Evolutionary conservation across 2,329 filamentous ascomycete species (phyloP).

Genomic region (Chalaropsis ovoidea): DNA sequence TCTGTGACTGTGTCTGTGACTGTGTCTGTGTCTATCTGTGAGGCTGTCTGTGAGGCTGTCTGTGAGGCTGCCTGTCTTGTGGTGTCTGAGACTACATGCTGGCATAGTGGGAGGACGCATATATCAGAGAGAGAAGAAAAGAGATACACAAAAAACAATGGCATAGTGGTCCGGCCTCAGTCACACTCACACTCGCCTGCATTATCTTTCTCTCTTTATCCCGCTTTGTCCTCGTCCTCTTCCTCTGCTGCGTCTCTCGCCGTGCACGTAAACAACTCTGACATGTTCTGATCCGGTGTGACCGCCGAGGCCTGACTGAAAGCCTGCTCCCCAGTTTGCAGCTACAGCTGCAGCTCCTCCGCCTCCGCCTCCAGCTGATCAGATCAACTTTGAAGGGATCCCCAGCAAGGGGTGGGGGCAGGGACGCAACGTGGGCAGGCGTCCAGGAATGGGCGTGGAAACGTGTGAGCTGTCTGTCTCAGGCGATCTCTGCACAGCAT

Average conservation of each 20-base stretch:
- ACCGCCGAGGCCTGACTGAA: not conserved
- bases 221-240: not conserved
- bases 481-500: constrained; percentile 1
- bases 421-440: not conserved
- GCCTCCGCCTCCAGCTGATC: not conserved
- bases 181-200: not conserved
- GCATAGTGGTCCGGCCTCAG: not conserved
- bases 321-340: not conserved
- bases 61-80: too few species aligned
- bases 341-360: not conserved
- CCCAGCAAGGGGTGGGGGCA: not conserved
- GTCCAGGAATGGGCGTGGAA: constrained; percentile 1
- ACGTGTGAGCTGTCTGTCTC: constrained; percentile 10
- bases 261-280: not conserved
- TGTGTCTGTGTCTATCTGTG: too few species aligned
- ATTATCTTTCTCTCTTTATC: not conserved
- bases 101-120: not conserved
- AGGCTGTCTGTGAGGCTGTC: too few species aligned
- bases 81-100: constrained; percentile 3
- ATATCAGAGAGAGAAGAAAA: not conserved
- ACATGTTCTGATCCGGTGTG: constrained; percentile 7
- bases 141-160: not conserved
- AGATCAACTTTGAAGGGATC: not conserved
- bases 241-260: too few species aligned
- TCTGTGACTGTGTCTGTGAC: too few species aligned